Evolutionary conservation across 2,329 filamentous ascomycete genomes (phyloP).

Genomic region (Sphaceloma murrayae): DNA sequence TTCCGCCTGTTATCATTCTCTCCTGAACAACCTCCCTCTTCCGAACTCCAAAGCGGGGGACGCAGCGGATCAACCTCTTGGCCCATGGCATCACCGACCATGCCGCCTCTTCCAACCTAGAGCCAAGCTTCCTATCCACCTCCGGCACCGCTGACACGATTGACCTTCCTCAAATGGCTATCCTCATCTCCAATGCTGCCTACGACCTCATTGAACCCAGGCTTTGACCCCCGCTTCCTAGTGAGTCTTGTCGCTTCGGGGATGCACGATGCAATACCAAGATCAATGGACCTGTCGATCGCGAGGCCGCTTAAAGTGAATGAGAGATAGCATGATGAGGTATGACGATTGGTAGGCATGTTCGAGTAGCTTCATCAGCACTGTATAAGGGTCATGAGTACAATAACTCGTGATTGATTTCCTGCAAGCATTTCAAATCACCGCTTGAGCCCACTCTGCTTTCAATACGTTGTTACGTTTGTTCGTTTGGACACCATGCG

Average conservation of each 20-base stretch:
- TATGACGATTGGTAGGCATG: too few relatives aligned
- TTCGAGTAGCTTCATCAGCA: too few relatives aligned
- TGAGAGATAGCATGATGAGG: slow-evolving; percentile 8
- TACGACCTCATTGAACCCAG: slow-evolving; percentile 1
- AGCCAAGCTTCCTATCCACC: slow-evolving; percentile 14
- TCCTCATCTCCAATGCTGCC: slow-evolving; percentile 1
- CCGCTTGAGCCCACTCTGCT: too few relatives aligned
- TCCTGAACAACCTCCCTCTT: not conserved
- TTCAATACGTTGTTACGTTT: not conserved
- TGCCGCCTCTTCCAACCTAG: slow-evolving; percentile 1
- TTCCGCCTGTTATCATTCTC: slow-evolving; percentile 3
- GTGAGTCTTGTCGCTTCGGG: not conserved
- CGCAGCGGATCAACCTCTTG: slow-evolving; percentile 13
- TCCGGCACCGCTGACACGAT: slow-evolving; percentile 12
- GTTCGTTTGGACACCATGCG: not conserved
- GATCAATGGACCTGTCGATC: slow-evolving; percentile 11
- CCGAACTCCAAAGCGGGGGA: slow-evolving; percentile 11
- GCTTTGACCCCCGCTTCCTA: not conserved
- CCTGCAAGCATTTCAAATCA: too few relatives aligned
- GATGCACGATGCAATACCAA: slow-evolving; percentile 10
- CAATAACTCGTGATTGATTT: too few relatives aligned
- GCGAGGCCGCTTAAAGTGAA: not conserved
- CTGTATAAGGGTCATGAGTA: too few relatives aligned
- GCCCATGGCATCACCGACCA: slow-evolving; percentile 10
- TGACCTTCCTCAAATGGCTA: slow-evolving; percentile 13